Evolutionary conservation across 2,329 filamentous ascomycete species (phyloP), one percentile per base, ranked within the genome.

Genomic region (Polychaeton citri): DNA sequence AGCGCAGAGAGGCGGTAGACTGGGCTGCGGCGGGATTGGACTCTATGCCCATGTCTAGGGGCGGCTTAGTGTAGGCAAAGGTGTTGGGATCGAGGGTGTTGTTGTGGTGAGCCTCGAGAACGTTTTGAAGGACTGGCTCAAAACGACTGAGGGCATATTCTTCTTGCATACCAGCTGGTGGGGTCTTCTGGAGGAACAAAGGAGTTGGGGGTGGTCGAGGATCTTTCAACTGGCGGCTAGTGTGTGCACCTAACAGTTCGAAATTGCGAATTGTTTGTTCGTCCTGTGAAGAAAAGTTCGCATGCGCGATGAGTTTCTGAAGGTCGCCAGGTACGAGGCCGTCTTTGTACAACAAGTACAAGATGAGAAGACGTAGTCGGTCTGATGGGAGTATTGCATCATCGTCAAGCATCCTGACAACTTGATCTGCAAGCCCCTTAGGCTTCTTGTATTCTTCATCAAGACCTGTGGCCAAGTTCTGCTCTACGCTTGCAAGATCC

Each of bases 361-460:
- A 71, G 39, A 87, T 72, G 33, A 98, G 76, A 6, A 98, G 71
- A 3, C 90, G 81, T 30, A 96, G 63, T 28, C 90, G 76, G 54
- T 96, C 88, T 4, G 76, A 62, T 8, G 72, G 71, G 2, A 66
- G 66, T 19, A 94, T 72, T 18, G 72, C 72, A 10, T 85, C 79
- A 49, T 95, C 85, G 54, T 96, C 90, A 8, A 98, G 62, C n/a
- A 94, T 69, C 15, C 83, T 77, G 19, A 92, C 81, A 12, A 96
- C 69, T 44, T 92, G 78, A 45, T 90, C 84, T 19, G 87, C 76
- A 33, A 94, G 63, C 50, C 92, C 85, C 61, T 92, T 95, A 7
- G 88, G 82, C 55, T 90, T 93, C 51, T 81, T 79, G 52, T 80
- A 81, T 52, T 95, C 87, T 60, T 96, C 88, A 49, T 96, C 90